Percentiles rank a stretch among this genome's conserved stretches.
phyloP scores from a whole-genome alignment of 805 yeast genomes.

The Komagataella populi region DNA sequence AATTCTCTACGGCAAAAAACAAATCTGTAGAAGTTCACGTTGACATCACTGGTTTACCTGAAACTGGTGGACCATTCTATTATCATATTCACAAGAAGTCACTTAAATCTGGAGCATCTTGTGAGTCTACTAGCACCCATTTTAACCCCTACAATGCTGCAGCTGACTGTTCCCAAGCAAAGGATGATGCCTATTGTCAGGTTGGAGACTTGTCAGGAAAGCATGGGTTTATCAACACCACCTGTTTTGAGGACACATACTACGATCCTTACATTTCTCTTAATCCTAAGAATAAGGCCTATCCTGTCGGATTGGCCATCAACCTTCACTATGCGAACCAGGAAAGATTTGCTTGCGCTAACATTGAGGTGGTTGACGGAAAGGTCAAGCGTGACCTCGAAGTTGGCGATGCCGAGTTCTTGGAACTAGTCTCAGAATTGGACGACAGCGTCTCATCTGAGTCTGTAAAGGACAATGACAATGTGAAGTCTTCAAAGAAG shows the following conservation, averaged over 20 bases:
- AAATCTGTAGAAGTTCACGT: constrained; percentile 53
- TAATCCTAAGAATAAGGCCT: constrained; percentile 39
- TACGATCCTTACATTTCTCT: constrained; percentile 55
- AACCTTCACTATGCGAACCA: constrained; percentile 41
- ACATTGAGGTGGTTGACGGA: constrained; percentile 24
- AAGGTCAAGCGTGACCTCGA: constrained; percentile 12
- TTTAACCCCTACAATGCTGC: constrained; percentile 54
- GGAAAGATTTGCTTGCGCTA: constrained; percentile 51
- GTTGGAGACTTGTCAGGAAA: constrained; percentile 71
- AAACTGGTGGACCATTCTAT: constrained; percentile 50
- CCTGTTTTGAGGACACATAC: constrained; percentile 52
- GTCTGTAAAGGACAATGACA: background rate
- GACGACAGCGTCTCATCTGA: constrained; percentile 1
- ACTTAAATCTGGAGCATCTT: constrained; percentile 34
- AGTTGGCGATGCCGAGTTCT: constrained; percentile 4
- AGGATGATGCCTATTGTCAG: constrained; percentile 44
- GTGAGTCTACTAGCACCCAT: constrained; percentile 42
- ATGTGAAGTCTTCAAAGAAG: background rate
- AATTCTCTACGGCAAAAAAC: constrained; percentile 39
- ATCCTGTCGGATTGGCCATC: constrained; percentile 43
- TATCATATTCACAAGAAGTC: constrained; percentile 56
- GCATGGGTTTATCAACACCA: constrained; percentile 60
- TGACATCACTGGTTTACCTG: constrained; percentile 59
- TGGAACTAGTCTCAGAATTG: background rate
- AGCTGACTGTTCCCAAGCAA: constrained; percentile 30